These are phyloP conservation scores for Ascochyta viciae-villosae DNA, from an alignment of 2,329 filamentous ascomycete genomes.

Conservation along the genomic window DNA sequence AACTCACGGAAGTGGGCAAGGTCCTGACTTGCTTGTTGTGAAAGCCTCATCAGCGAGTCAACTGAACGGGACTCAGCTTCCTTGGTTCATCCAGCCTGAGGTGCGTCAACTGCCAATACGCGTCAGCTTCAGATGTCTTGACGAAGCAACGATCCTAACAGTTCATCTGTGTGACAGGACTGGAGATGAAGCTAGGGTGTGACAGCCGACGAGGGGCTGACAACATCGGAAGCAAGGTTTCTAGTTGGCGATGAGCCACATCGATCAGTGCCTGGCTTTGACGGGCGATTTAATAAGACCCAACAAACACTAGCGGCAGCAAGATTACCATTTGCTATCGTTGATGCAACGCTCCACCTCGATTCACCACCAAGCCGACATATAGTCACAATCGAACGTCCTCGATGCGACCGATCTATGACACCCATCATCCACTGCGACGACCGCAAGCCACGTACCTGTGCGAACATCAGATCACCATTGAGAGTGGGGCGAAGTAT, in stretches of 20 bases:
- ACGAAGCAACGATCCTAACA: background rate
- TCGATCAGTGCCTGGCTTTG: background rate
- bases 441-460: constrained; percentile 46
- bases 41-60: background rate
- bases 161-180: background rate
- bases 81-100: background rate
- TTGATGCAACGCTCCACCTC: background rate
- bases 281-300: background rate
- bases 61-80: background rate
- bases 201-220: background rate
- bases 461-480: constrained; percentile 16
- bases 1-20: background rate
- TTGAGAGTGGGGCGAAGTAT: too few relatives aligned
- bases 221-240: background rate
- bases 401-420: background rate
- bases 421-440: constrained; percentile 20
- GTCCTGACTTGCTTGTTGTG: background rate
- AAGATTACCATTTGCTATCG: background rate
- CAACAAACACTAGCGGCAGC: background rate
- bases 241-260: background rate
- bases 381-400: background rate
- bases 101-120: background rate
- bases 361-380: background rate
- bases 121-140: background rate
- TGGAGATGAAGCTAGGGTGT: background rate